Percentiles rank a stretch among this genome's conserved stretches.
phyloP scores from a whole-genome alignment of 106 monocot species.

The Dioscorea alata region DNA sequence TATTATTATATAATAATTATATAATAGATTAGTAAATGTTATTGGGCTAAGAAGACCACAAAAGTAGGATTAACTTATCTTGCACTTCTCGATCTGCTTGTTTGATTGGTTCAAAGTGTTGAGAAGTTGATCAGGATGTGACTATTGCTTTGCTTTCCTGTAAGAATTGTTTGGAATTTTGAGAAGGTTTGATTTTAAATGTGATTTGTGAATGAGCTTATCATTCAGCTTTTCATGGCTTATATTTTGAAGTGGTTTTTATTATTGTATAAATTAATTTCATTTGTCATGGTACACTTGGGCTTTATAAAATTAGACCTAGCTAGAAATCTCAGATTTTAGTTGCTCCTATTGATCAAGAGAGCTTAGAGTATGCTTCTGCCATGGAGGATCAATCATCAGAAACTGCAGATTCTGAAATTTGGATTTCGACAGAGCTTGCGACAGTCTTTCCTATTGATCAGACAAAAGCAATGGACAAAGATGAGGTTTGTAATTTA shows the following conservation, averaged over 20 bases:
- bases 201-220: background rate
- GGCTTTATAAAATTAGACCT: too few species aligned
- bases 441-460: background rate
- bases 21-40: too few species aligned
- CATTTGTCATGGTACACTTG: too few species aligned
- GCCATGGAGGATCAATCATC: background rate
- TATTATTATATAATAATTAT: too few species aligned
- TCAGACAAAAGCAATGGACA: background rate
- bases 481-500: background rate
- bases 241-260: too few species aligned
- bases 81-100: background rate
- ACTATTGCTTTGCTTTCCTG: background rate
- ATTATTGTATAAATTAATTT: too few species aligned
- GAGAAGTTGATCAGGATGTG: background rate
- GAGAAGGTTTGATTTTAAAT: background rate
- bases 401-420: background rate
- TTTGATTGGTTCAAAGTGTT: too few species aligned
- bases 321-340: too few species aligned
- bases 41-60: too few species aligned
- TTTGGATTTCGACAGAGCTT: background rate
- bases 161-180: background rate
- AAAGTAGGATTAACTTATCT: background rate
- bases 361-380: slow-evolving; percentile 5
- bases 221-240: background rate
- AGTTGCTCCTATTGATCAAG: too few species aligned